These are phyloP conservation scores for Gonium pectorale DNA, from an alignment of 139 green algal genomes.

Conservation along the genomic window DNA sequence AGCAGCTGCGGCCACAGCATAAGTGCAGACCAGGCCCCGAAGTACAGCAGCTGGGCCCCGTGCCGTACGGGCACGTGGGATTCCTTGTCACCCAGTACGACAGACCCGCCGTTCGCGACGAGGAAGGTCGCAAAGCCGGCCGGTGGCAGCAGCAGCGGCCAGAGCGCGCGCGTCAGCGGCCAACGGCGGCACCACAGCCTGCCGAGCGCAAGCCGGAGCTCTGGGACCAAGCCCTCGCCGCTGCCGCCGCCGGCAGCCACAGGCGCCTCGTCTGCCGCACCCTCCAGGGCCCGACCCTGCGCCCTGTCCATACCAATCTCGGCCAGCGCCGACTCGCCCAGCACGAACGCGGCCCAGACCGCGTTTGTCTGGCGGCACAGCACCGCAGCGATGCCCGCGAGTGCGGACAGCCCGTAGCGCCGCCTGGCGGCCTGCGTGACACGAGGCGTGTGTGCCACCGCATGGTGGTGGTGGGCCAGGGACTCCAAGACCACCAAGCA, in stretches of 20 bases:
- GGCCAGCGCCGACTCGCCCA: slow-evolving; percentile 49
- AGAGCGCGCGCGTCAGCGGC: slow-evolving; percentile 54
- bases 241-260: not conserved
- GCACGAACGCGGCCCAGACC: slow-evolving; percentile 88
- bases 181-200: slow-evolving; percentile 9
- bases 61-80: slow-evolving; percentile 82
- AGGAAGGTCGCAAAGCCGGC: slow-evolving; percentile 84
- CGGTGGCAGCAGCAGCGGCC: slow-evolving; percentile 64
- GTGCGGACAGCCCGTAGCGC: slow-evolving; percentile 22
- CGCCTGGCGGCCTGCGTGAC: not conserved
- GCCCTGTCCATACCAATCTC: slow-evolving; percentile 15
- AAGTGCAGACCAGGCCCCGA: slow-evolving; percentile 65
- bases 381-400: slow-evolving; percentile 68
- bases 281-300: not conserved
- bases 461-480: not conserved
- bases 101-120: slow-evolving; percentile 79
- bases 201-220: not conserved
- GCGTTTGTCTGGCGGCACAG: slow-evolving; percentile 92
- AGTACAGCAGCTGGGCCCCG: slow-evolving; percentile 88
- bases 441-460: not conserved
- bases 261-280: not conserved
- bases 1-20: slow-evolving; percentile 64
- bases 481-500: no score
- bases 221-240: not conserved
- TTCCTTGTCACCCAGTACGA: slow-evolving; percentile 86